Evolutionary conservation across 1,284 basidiomycete species (phyloP).

Genomic region (Polyporus tsugae): DNA sequence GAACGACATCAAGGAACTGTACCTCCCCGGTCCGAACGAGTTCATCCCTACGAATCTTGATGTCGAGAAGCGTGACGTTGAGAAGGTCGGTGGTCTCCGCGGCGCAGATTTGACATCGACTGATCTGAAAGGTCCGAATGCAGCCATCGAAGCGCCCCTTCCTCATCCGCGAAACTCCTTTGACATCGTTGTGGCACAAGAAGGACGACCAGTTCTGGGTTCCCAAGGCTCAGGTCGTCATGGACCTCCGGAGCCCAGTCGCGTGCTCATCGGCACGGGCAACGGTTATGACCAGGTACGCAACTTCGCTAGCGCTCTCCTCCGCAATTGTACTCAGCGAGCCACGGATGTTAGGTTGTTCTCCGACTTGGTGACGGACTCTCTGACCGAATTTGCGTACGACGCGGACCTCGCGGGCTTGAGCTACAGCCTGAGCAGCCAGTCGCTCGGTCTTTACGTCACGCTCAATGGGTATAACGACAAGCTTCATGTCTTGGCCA

Average conservation of each 20-base stretch:
- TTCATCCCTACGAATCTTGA: constrained; percentile 92
- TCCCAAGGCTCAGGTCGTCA: constrained; percentile 81
- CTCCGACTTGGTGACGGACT: constrained; percentile 88
- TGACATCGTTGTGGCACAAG: constrained; percentile 91
- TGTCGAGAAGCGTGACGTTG: constrained; percentile 76
- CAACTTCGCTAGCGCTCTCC: background rate
- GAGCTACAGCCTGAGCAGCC: constrained; percentile 75
- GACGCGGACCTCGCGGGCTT: constrained; percentile 94
- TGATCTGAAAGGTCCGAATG: background rate
- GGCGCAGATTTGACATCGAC: background rate
- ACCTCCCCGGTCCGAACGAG: constrained; percentile 86
- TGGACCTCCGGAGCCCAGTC: constrained; percentile 68
- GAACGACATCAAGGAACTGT: constrained; percentile 74
- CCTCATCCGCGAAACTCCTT: constrained; percentile 75
- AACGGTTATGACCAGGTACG: constrained; percentile 70
- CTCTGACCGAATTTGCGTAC: constrained; percentile 91
- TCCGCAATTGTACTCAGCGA: background rate
- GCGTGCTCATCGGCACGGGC: constrained; percentile 64
- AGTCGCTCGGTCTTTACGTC: constrained; percentile 76
- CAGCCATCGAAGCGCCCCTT: constrained; percentile 80
- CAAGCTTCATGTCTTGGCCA: constrained; percentile 84
- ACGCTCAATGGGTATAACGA: constrained; percentile 92
- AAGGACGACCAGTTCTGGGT: constrained; percentile 97
- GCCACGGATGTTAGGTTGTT: constrained; percentile 66
- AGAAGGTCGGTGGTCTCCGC: constrained; percentile 53